Evolutionary conservation across 2,329 filamentous ascomycete species (phyloP).

Genomic region (Colletotrichum salicis): DNA sequence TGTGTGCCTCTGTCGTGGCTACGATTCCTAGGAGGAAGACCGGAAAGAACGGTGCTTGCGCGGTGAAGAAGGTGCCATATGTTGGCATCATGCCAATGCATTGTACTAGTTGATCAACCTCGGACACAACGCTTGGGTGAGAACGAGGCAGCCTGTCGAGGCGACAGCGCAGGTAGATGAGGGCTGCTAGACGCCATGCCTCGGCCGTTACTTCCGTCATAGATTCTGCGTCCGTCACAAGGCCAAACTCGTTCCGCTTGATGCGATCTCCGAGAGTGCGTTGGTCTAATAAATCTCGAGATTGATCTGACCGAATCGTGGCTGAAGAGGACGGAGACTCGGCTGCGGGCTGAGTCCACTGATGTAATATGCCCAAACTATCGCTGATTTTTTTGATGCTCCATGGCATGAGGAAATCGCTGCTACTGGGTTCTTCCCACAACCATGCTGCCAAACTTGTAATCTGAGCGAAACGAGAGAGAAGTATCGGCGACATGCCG

Average conservation of each 20-base stretch:
- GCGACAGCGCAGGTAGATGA: constrained; percentile 53
- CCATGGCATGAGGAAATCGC: not conserved
- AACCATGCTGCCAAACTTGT: constrained; percentile 49
- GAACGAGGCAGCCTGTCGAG: constrained; percentile 51
- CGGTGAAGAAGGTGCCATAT: constrained; percentile 52
- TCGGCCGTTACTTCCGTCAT: constrained; percentile 56
- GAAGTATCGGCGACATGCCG: constrained; percentile 52
- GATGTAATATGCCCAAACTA: constrained; percentile 39
- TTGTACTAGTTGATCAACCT: constrained; percentile 46
- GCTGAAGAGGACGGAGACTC: not conserved
- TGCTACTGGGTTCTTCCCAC: constrained; percentile 20
- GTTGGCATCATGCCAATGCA: constrained; percentile 55
- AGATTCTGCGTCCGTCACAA: constrained; percentile 31
- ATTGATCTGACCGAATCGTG: not conserved
- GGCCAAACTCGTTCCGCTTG: constrained; percentile 3
- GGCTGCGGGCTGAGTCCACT: constrained; percentile 18
- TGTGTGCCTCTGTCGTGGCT: constrained; percentile 44
- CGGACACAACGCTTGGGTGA: constrained; percentile 47
- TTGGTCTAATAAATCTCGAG: not conserved
- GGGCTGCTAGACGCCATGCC: constrained; percentile 52
- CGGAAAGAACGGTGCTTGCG: constrained; percentile 53
- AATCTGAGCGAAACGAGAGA: constrained; percentile 51
- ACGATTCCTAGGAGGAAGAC: constrained; percentile 54
- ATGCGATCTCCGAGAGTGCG: constrained; percentile 1
- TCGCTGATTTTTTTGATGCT: constrained; percentile 41